Conservation (phyloP, 495 filamentous ascomycete genomes). For the Thermochaetoides thermophila region DNA sequence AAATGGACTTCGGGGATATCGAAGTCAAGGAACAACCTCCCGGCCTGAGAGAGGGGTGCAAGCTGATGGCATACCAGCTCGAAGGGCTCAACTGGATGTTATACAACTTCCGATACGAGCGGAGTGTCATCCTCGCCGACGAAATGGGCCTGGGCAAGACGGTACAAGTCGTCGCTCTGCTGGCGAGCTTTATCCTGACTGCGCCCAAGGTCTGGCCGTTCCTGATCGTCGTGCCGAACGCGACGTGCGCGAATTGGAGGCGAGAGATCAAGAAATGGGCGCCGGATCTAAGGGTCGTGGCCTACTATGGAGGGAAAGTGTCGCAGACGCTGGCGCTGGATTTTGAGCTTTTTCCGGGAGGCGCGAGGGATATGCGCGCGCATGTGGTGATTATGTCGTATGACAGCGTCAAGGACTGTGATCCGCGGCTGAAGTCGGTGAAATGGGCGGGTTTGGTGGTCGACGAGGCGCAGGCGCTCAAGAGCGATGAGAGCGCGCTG, state of each 20-base stretch:
- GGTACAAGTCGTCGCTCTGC: constrained; percentile 76
- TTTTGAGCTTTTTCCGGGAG: constrained; percentile 68
- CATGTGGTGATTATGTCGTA: constrained; percentile 95
- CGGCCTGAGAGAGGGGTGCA: constrained; percentile 56
- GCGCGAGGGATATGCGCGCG: constrained; percentile 45
- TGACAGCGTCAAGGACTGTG: constrained; percentile 61
- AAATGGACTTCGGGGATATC: constrained; percentile 50
- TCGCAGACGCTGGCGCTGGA: constrained; percentile 55
- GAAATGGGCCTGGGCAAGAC: constrained; percentile 99
- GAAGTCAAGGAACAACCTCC: constrained; percentile 59
- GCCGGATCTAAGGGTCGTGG: constrained; percentile 70
- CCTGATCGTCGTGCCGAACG: constrained; percentile 82
- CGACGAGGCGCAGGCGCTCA: constrained; percentile 91
- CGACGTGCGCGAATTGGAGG: constrained; percentile 92
- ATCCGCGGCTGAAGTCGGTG: constrained; percentile 45
- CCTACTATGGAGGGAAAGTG: constrained; percentile 65
- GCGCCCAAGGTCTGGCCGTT: constrained; percentile 78
- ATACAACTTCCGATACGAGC: constrained; percentile 65
- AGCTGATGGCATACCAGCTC: constrained; percentile 86
- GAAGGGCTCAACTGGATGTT: constrained; percentile 96
- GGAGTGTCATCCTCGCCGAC: constrained; percentile 90
- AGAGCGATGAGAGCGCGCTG: constrained; percentile 75
- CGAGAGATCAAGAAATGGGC: constrained; percentile 93
- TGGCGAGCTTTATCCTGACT: constrained; percentile 63
- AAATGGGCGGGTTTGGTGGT: constrained; percentile 83